Percentiles rank a stretch among this genome's conserved stretches.
Evolutionary conservation across 1,284 basidiomycete species (phyloP).

Genomic region (Mycena sp.): DNA sequence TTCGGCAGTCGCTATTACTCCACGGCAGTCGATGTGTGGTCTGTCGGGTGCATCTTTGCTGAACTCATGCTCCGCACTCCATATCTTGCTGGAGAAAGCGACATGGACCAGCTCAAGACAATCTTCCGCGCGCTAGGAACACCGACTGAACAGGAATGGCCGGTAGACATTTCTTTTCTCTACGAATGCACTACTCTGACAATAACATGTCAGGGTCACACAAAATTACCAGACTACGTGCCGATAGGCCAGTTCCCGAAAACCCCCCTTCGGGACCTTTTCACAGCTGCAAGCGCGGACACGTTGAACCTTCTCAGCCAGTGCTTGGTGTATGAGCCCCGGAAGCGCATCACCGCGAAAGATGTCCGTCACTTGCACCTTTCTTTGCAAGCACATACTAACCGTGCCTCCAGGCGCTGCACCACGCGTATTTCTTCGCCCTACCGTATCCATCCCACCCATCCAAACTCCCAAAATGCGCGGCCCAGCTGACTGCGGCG

Average conservation of each 20-base stretch:
- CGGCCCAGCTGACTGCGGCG: slow-evolving; percentile 52
- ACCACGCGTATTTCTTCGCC: slow-evolving; percentile 82
- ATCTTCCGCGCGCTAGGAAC: slow-evolving; percentile 96
- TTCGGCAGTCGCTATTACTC: slow-evolving; percentile 91
- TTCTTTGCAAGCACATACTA: slow-evolving; percentile 3
- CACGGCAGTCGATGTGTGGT: slow-evolving; percentile 93
- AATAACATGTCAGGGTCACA: slow-evolving; percentile 62
- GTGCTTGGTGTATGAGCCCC: slow-evolving; percentile 89
- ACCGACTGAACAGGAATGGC: slow-evolving; percentile 97
- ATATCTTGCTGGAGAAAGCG: slow-evolving; percentile 92
- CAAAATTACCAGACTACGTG: slow-evolving; percentile 89
- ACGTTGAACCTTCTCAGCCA: slow-evolving; percentile 86
- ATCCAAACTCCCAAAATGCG: slow-evolving; percentile 83
- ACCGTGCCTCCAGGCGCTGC: slow-evolving; percentile 62
- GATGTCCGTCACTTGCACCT: slow-evolving; percentile 59
- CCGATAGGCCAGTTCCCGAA: slow-evolving; percentile 86
- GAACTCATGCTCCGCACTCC: slow-evolving; percentile 96
- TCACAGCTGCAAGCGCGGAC: slow-evolving; percentile 91
- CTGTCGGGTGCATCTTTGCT: slow-evolving; percentile 95
- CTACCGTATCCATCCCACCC: slow-evolving; percentile 85
- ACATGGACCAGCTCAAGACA: slow-evolving; percentile 96
- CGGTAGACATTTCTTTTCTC: slow-evolving; percentile 41
- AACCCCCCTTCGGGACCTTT: slow-evolving; percentile 84
- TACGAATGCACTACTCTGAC: too few relatives aligned
- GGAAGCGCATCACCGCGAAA: slow-evolving; percentile 82